Evolutionary conservation across 1,284 basidiomycete species (phyloP).

Genomic region (Microbotryomycetes sp.): DNA sequence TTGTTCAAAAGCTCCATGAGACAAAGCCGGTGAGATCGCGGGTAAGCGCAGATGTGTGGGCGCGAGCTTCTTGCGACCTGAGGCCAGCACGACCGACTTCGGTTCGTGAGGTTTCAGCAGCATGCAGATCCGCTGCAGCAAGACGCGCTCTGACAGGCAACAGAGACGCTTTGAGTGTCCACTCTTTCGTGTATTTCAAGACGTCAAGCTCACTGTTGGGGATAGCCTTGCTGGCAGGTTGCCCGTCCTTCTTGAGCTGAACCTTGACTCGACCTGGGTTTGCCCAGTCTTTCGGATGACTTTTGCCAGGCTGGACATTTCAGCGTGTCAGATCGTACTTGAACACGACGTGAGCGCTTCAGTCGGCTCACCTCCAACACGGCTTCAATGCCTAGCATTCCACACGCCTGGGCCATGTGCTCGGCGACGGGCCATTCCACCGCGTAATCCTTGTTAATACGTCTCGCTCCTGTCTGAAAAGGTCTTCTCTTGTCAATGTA

Average conservation of each 20-base stretch:
- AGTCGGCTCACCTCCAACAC: conserved; percentile 48
- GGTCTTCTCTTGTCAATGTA: conserved; percentile 94
- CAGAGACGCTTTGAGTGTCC: no score
- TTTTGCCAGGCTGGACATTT: conserved; percentile 53
- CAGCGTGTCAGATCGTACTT: not conserved
- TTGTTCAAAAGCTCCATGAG: conserved; percentile 64
- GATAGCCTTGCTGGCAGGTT: conserved; percentile 60
- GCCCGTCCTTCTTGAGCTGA: conserved; percentile 75
- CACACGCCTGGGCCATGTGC: conserved; percentile 79
- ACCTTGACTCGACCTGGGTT: conserved; percentile 79
- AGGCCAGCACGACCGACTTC: conserved; percentile 24
- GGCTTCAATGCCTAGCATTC: conserved; percentile 65
- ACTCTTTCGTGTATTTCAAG: no score
- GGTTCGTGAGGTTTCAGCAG: conserved; percentile 37
- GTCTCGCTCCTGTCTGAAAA: conserved; percentile 70
- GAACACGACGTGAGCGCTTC: no score
- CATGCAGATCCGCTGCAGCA: conserved; percentile 40
- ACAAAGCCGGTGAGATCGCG: conserved; percentile 61
- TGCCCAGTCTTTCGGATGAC: conserved; percentile 92
- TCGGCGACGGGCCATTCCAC: conserved; percentile 93
- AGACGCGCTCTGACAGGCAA: conserved; percentile 40
- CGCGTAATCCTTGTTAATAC: conserved; percentile 68
- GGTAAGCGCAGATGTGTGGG: conserved; percentile 54
- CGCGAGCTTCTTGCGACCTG: conserved; percentile 53
- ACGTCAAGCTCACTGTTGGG: conserved; percentile 62